A percentile compares a stretch with the other conserved stretches of the same genome.
These are phyloP conservation scores for Fraxinus floribunda DNA, from an alignment of 305 asterid species.

Conservation along the genomic window DNA sequence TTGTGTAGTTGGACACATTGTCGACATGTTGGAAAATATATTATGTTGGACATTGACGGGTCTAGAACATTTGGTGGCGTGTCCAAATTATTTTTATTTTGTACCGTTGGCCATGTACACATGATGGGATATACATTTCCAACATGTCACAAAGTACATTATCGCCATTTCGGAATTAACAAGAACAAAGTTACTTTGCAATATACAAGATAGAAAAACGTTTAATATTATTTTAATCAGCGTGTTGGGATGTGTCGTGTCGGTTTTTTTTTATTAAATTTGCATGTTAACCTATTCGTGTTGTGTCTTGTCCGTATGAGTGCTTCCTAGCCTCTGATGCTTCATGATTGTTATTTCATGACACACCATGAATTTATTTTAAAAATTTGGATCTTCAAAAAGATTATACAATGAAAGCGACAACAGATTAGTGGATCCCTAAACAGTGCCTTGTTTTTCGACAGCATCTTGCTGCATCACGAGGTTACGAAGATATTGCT, in stretches of 20 bases:
- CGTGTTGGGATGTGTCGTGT: neutral
- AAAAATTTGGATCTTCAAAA: neutral
- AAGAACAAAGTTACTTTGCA: neutral
- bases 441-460: neutral
- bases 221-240: neutral
- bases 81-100: neutral
- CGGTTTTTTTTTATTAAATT: neutral
- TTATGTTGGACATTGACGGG: neutral
- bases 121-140: neutral
- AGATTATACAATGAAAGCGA: neutral
- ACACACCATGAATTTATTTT: neutral
- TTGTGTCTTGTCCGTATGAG: neutral
- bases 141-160: neutral
- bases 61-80: neutral
- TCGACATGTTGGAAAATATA: neutral
- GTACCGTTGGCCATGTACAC: neutral
- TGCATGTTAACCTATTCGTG: neutral
- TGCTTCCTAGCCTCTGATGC: neutral
- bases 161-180: neutral
- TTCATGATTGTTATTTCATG: neutral
- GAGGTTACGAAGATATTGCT: constrained; percentile 67
- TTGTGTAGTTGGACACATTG: neutral
- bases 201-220: neutral
- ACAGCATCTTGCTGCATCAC: constrained; percentile 91
- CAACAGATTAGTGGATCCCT: neutral